These are phyloP conservation scores for Venturia aucupariae DNA, from an alignment of 2,329 filamentous ascomycete species.

Conservation along the genomic window DNA sequence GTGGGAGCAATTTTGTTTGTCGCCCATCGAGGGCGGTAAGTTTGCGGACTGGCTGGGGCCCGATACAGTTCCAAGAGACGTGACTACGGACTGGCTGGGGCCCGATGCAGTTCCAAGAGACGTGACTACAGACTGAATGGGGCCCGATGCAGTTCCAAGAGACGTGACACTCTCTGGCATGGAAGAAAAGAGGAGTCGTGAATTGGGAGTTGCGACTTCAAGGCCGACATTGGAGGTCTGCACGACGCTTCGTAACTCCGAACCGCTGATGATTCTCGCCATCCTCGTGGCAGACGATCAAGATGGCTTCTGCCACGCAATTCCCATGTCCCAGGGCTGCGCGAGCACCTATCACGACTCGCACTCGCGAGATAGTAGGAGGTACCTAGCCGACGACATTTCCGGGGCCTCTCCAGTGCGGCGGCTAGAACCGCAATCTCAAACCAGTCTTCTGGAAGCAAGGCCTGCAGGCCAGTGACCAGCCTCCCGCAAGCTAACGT, in stretches of 20 bases:
- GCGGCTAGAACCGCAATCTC: constrained; percentile 6
- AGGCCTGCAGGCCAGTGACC: constrained; percentile 6
- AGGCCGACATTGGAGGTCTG: background rate
- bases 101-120: background rate
- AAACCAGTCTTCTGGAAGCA: constrained; percentile 1
- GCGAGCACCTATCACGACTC: constrained; percentile 6
- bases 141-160: background rate
- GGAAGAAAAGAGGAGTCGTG: background rate
- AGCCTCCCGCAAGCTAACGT: background rate
- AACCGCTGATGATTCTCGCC: background rate
- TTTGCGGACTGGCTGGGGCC: background rate
- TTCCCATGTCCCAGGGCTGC: background rate
- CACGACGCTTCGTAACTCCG: background rate
- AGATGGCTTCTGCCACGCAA: constrained; percentile 1
- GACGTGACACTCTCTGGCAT: background rate
- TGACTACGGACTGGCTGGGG: background rate
- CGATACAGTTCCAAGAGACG: background rate
- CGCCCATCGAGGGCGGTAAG: background rate
- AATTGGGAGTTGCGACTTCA: background rate
- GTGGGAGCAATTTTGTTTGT: background rate
- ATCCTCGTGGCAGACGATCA: background rate
- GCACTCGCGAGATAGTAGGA: background rate
- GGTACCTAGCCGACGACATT: background rate
- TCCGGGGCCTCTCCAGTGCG: background rate
- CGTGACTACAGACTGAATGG: background rate